phyloP scores from a whole-genome alignment of 352 stramenopile species.

The Phytophthora lateralis region DNA sequence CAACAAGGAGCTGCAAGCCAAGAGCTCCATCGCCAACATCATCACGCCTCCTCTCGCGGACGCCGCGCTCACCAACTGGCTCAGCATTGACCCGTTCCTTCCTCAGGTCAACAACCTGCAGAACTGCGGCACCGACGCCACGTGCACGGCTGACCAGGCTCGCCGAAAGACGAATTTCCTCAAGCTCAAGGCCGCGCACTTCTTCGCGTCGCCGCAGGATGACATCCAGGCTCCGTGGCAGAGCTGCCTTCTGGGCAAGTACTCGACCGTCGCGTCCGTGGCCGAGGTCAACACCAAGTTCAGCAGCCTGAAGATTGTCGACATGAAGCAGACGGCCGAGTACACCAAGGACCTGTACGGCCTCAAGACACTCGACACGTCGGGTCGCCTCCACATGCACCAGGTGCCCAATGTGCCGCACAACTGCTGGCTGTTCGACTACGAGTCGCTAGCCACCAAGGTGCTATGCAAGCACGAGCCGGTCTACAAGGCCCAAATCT shows the following conservation, averaged over 20 bases:
- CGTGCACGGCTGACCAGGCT: conserved; percentile 22
- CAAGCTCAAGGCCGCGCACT: conserved; percentile 49
- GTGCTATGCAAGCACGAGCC: conserved; percentile 33
- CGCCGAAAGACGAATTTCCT: conserved; percentile 52
- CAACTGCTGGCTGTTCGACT: conserved; percentile 52
- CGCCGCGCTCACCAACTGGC: conserved; percentile 36
- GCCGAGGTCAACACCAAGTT: conserved; percentile 44
- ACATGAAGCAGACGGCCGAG: conserved; percentile 40
- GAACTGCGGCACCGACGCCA: conserved; percentile 15
- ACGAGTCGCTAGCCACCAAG: conserved; percentile 36
- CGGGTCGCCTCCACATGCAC: conserved; percentile 33
- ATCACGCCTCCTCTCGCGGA: conserved; percentile 30
- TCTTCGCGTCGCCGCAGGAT: conserved; percentile 53
- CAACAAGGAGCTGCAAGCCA: conserved; percentile 29
- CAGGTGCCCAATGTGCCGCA: conserved; percentile 36
- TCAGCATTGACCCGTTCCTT: conserved; percentile 41
- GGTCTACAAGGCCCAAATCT: conserved; percentile 40
- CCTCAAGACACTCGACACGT: conserved; percentile 40
- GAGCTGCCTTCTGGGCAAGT: conserved; percentile 40
- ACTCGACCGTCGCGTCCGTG: conserved; percentile 36
- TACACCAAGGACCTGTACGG: conserved; percentile 47
- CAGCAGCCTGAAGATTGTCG: conserved; percentile 30
- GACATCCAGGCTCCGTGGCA: conserved; percentile 50
- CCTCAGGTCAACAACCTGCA: conserved; percentile 47
- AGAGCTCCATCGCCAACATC: conserved; percentile 44